Percentiles rank a stretch among this genome's conserved stretches.
Evolutionary conservation across 768 basidiomycete species (phyloP).

Genomic region (Nevesoporus exiguus): DNA sequence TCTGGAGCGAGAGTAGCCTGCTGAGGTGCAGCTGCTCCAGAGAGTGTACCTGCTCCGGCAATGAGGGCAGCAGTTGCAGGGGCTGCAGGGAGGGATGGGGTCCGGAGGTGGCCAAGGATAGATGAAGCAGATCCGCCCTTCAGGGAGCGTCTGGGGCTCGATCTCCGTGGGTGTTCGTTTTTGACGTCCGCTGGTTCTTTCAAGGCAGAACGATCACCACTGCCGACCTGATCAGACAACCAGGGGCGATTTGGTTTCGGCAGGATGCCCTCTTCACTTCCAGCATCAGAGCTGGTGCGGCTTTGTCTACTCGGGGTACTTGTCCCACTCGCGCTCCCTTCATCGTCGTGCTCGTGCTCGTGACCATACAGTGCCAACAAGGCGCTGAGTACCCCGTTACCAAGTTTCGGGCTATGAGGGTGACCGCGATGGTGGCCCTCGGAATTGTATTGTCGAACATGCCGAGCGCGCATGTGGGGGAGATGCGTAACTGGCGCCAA

Average conservation of each 20-base stretch:
- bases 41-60: conserved; percentile 61
- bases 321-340: conserved; percentile 19
- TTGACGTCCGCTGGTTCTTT: not conserved
- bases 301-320: conserved; percentile 20
- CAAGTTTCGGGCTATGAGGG: conserved; percentile 19
- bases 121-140: conserved; percentile 27
- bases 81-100: conserved; percentile 20
- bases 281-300: conserved; percentile 19
- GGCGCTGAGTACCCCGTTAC: conserved; percentile 60
- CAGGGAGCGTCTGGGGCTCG: conserved; percentile 16
- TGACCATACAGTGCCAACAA: conserved; percentile 58
- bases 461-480: conserved; percentile 1
- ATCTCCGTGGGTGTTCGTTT: not conserved
- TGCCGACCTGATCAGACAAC: conserved; percentile 12
- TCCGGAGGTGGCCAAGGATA: conserved; percentile 18
- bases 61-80: conserved; percentile 55
- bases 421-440: conserved; percentile 5
- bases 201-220: conserved; percentile 1
- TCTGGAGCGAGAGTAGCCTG: conserved; percentile 51
- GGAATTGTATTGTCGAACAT: not conserved
- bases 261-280: conserved; percentile 19
- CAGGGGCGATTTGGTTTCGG: conserved; percentile 20
- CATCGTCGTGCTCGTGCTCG: conserved; percentile 30
- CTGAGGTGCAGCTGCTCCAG: conserved; percentile 56
- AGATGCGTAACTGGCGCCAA: conserved; percentile 3